Evolutionary conservation across 192 early-diverging fungal genomes (phyloP).

Genomic region (Umbelopsis sp.): DNA sequence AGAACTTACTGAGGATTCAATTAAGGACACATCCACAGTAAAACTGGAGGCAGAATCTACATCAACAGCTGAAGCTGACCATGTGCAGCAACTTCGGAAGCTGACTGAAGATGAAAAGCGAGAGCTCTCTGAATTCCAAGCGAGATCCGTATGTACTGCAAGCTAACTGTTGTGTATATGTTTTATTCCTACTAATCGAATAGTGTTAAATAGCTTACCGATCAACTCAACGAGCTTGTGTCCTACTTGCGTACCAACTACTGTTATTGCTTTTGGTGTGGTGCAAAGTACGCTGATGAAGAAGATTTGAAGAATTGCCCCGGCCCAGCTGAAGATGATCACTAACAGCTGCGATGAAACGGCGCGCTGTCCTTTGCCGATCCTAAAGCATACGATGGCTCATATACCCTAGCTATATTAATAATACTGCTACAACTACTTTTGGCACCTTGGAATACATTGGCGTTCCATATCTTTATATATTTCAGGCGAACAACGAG

Average conservation of each 20-base stretch:
- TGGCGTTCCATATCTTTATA: too few species aligned
- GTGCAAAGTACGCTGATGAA: slow-evolving; percentile 47
- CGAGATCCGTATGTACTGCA: too few species aligned
- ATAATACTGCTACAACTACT: too few species aligned
- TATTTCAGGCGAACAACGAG: too few species aligned
- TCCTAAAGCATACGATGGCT: background rate
- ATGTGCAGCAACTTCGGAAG: too few species aligned
- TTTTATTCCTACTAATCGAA: background rate
- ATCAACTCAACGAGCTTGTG: slow-evolving; percentile 51
- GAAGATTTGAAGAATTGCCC: slow-evolving; percentile 67
- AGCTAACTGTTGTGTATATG: too few species aligned
- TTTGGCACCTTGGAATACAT: too few species aligned
- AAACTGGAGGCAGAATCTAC: too few species aligned
- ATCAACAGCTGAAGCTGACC: too few species aligned
- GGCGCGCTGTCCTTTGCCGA: background rate
- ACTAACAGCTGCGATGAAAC: slow-evolving; percentile 31
- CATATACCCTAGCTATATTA: background rate
- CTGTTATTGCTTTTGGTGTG: slow-evolving; percentile 73
- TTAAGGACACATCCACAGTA: background rate
- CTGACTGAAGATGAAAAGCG: too few species aligned
- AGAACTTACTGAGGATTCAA: background rate
- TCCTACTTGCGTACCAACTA: slow-evolving; percentile 55
- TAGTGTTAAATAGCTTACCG: slow-evolving; percentile 33
- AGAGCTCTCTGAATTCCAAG: too few species aligned
- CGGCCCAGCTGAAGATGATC: slow-evolving; percentile 60